Conservation (phyloP, 129 eudicot species). For the Helichrysum umbraculigerum region DNA sequence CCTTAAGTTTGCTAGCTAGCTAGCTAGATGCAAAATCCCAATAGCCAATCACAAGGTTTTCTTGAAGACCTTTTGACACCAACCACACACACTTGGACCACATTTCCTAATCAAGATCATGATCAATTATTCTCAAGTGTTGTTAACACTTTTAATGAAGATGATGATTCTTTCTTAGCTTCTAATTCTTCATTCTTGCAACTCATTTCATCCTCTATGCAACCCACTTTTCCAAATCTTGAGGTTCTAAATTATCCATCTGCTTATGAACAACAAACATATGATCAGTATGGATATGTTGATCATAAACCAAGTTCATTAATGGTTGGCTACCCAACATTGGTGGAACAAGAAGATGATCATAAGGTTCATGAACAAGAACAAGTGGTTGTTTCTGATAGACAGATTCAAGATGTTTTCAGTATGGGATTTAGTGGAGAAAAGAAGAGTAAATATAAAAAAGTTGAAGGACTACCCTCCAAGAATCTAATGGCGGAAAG, state of each 20-base stretch:
- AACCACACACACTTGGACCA: slow-evolving; percentile 33
- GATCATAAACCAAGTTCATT: slow-evolving; percentile 20
- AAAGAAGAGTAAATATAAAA: slow-evolving; percentile 39
- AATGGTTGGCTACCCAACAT: slow-evolving; percentile 26
- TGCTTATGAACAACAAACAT: slow-evolving; percentile 25
- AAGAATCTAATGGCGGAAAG: slow-evolving; percentile 81
- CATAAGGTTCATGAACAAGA: slow-evolving; percentile 27
- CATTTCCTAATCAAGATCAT: slow-evolving; percentile 27
- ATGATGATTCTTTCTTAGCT: slow-evolving; percentile 28
- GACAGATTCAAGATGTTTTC: slow-evolving; percentile 17
- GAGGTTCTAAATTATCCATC: slow-evolving; percentile 36
- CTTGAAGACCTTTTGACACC: slow-evolving; percentile 56
- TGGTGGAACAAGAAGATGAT: slow-evolving; percentile 20
- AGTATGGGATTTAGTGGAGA: slow-evolving; percentile 21
- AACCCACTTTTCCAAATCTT: slow-evolving; percentile 33
- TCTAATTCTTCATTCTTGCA: slow-evolving; percentile 29
- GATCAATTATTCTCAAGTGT: background rate
- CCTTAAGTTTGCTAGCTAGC: background rate
- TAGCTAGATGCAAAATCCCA: slow-evolving; percentile 15
- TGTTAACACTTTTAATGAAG: slow-evolving; percentile 16
- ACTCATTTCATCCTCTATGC: slow-evolving; percentile 37
- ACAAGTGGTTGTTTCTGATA: slow-evolving; percentile 13
- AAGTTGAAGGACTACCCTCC: slow-evolving; percentile 58
- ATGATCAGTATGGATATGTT: slow-evolving; percentile 4
- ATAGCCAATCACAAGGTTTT: slow-evolving; percentile 35